Evolutionary conservation across 805 yeast species (phyloP), one percentile per base, ranked within the genome.

Genomic region (Pichia californica): DNA sequence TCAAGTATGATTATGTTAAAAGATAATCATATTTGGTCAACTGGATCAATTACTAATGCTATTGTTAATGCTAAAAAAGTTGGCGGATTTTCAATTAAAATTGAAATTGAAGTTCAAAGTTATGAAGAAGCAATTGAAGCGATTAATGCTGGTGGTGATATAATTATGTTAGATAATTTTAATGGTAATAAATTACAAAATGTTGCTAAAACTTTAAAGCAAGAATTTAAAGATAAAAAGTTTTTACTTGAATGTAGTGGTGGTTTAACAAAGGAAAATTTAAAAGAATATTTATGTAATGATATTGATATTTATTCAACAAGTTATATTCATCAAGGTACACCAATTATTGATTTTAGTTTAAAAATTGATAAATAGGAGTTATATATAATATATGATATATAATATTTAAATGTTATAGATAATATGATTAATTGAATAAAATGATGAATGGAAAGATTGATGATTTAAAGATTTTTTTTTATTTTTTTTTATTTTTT

Each of bases 1-100:
- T 81, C 93, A 36, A 77, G 93, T 2, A 89, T 89, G 98, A 89
- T 91, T 2, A 89, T 91, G 98, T 74, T 89, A 53, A 89, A 89
- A 62, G 98, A 89, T 58, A 89, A 89, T 62, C 98, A 91, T 59
- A 74, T 89, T 32, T 85, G 93, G 79, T 81, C 95, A 4, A 85
- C 94, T 2, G 97, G 97, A 0, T 87, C 95, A 25, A 91, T 89
- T 49, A 84, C 95, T 4, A 68, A 73, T 37, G 97, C 98, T 1
- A 91, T 91, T 7, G 53, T 65, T 28, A 72, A 73, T 46, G 97
- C 98, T 1, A 74, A 87, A 44, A 68, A 69, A 13, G 95, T 81
- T 0, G 85, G 88, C 58, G 98, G 98, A 3, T 89, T 89, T 64
- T 77, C 95, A 3, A 73, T 83, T 31, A 89, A 89, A 63, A 83